These are phyloP conservation scores for Hordeum marinum DNA, from an alignment of 176 grass and related monocot genomes.

Conservation along the genomic window DNA sequence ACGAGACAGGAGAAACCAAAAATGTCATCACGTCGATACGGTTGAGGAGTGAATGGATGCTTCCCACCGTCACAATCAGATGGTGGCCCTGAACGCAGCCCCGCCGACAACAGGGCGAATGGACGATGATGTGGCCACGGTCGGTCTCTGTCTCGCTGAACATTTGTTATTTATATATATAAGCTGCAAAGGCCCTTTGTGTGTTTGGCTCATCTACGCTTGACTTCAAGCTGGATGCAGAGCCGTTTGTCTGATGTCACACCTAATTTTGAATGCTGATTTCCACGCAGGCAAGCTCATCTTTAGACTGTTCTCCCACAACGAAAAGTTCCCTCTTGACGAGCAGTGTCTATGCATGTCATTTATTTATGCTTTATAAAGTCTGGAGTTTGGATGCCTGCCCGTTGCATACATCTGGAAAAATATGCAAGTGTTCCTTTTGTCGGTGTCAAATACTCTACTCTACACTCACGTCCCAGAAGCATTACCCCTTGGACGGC, in stretches of 20 bases:
- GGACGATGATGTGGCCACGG: no score
- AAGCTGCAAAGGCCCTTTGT: not conserved
- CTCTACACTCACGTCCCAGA: not conserved
- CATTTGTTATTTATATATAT: no score
- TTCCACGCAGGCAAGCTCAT: not conserved
- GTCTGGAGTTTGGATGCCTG: not conserved
- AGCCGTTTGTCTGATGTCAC: not conserved
- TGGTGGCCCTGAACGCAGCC: no score
- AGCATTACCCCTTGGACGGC: not conserved
- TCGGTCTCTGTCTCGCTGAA: no score
- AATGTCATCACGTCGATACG: no score
- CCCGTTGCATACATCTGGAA: not conserved
- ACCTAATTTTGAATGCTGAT: not conserved
- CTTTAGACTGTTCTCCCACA: not conserved
- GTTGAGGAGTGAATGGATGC: no score
- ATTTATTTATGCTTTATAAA: not conserved
- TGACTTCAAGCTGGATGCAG: not conserved
- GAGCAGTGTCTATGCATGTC: not conserved
- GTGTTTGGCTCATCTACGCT: not conserved
- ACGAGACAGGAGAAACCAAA: no score
- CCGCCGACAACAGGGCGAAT: no score
- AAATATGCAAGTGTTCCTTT: not conserved
- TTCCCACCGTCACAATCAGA: no score
- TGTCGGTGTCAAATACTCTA: not conserved
- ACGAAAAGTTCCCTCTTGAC: not conserved